These are phyloP conservation scores for Emergomyces orientalis DNA, from an alignment of 2,329 filamentous ascomycete genomes.

Conservation along the genomic window DNA sequence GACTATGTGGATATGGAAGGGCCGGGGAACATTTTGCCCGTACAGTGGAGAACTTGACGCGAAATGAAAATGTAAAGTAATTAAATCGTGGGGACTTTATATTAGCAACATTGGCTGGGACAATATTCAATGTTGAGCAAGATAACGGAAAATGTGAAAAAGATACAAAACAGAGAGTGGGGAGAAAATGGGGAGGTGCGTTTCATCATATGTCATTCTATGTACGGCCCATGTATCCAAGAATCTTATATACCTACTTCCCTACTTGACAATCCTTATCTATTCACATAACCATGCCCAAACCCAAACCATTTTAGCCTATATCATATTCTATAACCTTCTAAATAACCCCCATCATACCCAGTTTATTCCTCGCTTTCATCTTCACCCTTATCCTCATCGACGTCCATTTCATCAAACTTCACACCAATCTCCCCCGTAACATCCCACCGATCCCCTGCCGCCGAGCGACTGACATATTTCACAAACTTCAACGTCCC, in stretches of 20 bases:
- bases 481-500: constrained; percentile 90
- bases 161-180: no score
- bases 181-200: no score
- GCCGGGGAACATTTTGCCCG: no score
- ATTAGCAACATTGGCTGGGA: no score
- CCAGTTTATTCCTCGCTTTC: no score
- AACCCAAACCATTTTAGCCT: neutral
- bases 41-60: no score
- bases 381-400: constrained; percentile 28
- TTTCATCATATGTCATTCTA: neutral
- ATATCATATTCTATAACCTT: constrained; percentile 10
- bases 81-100: no score
- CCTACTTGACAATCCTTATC: neutral
- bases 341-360: no score
- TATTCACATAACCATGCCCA: neutral
- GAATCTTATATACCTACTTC: neutral
- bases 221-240: neutral
- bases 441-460: constrained; percentile 88
- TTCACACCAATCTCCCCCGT: constrained; percentile 67
- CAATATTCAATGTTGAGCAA: no score
- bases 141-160: no score
- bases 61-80: no score
- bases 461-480: constrained; percentile 75
- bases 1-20: no score
- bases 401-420: constrained; percentile 44